Base-by-base conservation (phyloP, 2,329 filamentous ascomycete species). In the Penicillium sp. region DNA sequence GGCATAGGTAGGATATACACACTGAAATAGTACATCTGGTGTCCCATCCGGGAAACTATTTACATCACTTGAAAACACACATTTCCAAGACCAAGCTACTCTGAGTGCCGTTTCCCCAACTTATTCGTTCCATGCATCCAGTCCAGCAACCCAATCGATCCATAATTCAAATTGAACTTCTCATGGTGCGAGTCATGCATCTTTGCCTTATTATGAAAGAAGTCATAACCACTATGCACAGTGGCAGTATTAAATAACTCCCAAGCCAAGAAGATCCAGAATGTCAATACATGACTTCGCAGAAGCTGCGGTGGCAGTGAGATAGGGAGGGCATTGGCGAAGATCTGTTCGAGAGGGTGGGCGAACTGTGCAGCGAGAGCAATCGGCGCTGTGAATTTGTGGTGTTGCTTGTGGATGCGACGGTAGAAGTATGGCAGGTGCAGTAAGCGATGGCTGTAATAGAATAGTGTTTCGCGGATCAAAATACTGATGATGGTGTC, bases 111-210 rank as follows among this genome's bases (percentile, higher is more conserved):
- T 32, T 61, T 59, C 31, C 40, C 54, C 28, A 58, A 35, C 15
- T 53, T 54, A 55, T 72, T 56, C 0, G 79, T 82, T 18, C 76
- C 78, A 63, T 81, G 78, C 9, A 80, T n/a, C 74, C 75, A 80
- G 60, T 82, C 79, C 59, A 82, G 60, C 44, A 77, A 56, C 1
- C 77, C 78, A 53, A 81, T 66, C 0, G 71, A 74, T 1, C 79
- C 79, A 64, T 76, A 82, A 54, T 81, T 75, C 12, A 80, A 65
- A 48, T 75, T 73, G 56, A 81, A 81, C 54, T 74, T 73, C 68
- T 81, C 78, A 63, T 82, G 80, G 56, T 83, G 80, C 27, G 75
- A 62, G 64, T 83, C 80, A 64, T 83, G 80, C 61, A 73, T 74
- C 54, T 66, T 69, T 0, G 78, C 78, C 48, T 60, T 59, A 7